These are phyloP conservation scores for Tephrocybe sp. DNA, from an alignment of 768 basidiomycete genomes.

Conservation along the genomic window DNA sequence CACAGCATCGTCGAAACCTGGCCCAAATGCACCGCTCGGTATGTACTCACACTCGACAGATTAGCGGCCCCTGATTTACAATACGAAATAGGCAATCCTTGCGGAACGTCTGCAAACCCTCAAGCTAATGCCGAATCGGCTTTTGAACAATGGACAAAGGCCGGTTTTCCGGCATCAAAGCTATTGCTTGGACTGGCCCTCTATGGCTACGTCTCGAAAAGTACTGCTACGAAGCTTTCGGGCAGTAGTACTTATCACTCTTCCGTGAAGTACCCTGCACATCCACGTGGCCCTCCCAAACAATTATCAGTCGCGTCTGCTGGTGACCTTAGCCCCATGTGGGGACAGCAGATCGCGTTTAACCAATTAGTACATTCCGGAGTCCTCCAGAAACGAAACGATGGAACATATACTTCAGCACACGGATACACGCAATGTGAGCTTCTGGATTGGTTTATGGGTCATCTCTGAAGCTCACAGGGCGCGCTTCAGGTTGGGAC, in stretches of 20 bases:
- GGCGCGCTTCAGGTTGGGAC: conserved; percentile 56
- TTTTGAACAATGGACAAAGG: conserved; percentile 60
- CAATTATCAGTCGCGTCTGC: conserved; percentile 18
- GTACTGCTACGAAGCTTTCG: conserved; percentile 31
- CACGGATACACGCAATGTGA: conserved; percentile 51
- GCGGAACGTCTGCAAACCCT: conserved; percentile 61
- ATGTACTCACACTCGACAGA: neutral
- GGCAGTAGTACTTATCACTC: conserved; percentile 22
- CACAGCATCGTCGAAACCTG: conserved; percentile 60
- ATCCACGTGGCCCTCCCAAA: conserved; percentile 21
- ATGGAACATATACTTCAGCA: conserved; percentile 42
- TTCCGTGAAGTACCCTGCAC: conserved; percentile 27
- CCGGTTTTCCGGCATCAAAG: conserved; percentile 67
- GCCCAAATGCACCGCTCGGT: conserved; percentile 75
- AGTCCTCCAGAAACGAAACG: conserved; percentile 38
- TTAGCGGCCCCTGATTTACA: neutral
- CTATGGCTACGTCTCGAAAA: conserved; percentile 64
- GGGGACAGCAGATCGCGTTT: conserved; percentile 55
- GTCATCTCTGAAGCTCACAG: neutral
- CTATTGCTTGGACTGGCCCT: conserved; percentile 70
- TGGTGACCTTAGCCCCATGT: conserved; percentile 44
- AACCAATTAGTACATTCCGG: conserved; percentile 42
- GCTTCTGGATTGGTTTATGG: neutral
- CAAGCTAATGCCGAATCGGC: conserved; percentile 65
- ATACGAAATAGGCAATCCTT: conserved; percentile 43